Evolutionary conservation across 495 filamentous ascomycete genomes (phyloP).

Genomic region (Parathielavia appendiculata): DNA sequence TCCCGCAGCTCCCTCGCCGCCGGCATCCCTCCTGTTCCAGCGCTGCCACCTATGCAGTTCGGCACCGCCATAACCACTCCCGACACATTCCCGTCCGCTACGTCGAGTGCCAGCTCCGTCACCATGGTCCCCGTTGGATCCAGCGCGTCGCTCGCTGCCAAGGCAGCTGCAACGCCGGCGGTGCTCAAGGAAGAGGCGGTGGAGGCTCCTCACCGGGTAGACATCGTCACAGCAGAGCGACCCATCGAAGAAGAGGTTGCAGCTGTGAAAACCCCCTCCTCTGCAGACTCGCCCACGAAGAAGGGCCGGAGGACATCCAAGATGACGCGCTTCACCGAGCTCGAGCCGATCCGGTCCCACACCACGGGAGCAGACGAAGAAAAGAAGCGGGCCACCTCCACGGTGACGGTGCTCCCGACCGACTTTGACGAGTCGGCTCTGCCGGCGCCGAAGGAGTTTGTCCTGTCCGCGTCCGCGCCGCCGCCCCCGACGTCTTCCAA

Average conservation of each 20-base stretch:
- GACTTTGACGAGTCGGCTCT: slow-evolving; percentile 21
- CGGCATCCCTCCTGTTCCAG: slow-evolving; percentile 30
- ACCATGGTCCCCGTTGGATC: slow-evolving; percentile 21
- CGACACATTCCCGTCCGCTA: slow-evolving; percentile 10
- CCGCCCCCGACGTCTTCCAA: slow-evolving; percentile 8
- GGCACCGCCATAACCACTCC: slow-evolving; percentile 19
- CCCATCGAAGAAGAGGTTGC: slow-evolving; percentile 6
- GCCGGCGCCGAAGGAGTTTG: slow-evolving; percentile 13
- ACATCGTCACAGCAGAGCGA: neutral
- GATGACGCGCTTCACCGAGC: slow-evolving; percentile 21
- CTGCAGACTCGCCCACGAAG: slow-evolving; percentile 3
- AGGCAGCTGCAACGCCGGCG: neutral
- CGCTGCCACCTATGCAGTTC: slow-evolving; percentile 25
- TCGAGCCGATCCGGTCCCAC: slow-evolving; percentile 27
- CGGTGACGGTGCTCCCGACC: slow-evolving; percentile 16
- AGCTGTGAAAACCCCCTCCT: neutral
- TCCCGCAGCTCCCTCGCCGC: slow-evolving; percentile 8
- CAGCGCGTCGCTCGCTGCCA: slow-evolving; percentile 14
- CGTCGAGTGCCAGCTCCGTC: slow-evolving; percentile 21
- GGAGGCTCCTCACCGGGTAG: neutral
- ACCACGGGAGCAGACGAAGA: slow-evolving; percentile 10
- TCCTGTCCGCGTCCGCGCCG: slow-evolving; percentile 2
- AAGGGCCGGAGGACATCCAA: slow-evolving; percentile 16
- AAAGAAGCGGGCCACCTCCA: slow-evolving; percentile 9
- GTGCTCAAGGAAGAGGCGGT: slow-evolving; percentile 5